These are phyloP conservation scores for Arabidopsis hybrid DNA, from an alignment of 441 rosid species.

Conservation along the genomic window DNA sequence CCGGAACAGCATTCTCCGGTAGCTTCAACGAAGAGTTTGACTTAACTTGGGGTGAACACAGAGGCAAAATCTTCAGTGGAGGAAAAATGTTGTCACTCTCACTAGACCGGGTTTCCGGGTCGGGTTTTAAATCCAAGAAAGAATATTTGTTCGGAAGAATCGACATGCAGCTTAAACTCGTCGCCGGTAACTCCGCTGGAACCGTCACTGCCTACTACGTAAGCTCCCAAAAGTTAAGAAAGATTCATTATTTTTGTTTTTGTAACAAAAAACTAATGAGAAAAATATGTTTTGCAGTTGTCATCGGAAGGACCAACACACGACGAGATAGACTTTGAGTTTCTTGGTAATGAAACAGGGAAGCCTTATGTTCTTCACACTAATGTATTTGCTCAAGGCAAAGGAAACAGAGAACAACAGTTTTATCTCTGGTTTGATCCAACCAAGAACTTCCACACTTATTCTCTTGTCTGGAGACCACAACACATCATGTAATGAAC, in stretches of 20 bases:
- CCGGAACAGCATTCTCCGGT: conserved; percentile 50
- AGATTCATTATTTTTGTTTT: background rate
- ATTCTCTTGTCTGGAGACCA: conserved; percentile 73
- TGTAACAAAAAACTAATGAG: background rate
- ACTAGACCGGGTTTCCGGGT: conserved; percentile 73
- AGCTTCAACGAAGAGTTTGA: conserved; percentile 81
- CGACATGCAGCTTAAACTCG: conserved; percentile 96
- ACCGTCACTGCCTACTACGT: conserved; percentile 95
- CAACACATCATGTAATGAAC: conserved; percentile 60
- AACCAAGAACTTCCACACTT: conserved; percentile 77
- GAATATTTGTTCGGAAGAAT: conserved; percentile 86
- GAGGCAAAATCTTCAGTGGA: conserved; percentile 74
- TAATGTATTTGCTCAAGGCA: conserved; percentile 68
- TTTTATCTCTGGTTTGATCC: conserved; percentile 83
- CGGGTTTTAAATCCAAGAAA: conserved; percentile 85
- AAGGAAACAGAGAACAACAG: conserved; percentile 77
- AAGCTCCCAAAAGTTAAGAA: conserved; percentile 26
- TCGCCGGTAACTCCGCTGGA: conserved; percentile 95
- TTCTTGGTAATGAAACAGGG: conserved; percentile 69
- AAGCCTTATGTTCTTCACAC: conserved; percentile 76
- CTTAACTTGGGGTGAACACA: conserved; percentile 78
- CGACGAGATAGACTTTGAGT: conserved; percentile 76
- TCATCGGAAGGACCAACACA: conserved; percentile 73
- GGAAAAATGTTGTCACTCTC: conserved; percentile 85
- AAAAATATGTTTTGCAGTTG: conserved; percentile 46